phyloP scores from a whole-genome alignment of 306 rosid species.

The Canavalia gladiata region DNA sequence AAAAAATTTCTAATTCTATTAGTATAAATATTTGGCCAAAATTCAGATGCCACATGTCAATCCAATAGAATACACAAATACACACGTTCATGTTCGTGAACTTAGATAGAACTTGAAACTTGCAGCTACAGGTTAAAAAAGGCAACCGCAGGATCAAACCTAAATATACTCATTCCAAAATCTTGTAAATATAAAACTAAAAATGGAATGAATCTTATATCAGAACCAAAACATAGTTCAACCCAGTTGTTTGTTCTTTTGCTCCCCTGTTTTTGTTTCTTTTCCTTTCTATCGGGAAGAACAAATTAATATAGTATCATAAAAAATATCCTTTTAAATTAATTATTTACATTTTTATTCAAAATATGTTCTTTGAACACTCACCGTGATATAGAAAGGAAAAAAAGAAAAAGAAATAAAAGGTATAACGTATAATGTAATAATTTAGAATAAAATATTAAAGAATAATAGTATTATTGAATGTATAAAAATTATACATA shows the following conservation, averaged over 20 bases:
- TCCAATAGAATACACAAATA: neutral
- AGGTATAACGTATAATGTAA: too few relatives aligned
- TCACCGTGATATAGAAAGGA: too few relatives aligned
- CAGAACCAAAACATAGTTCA: neutral
- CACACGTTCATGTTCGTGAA: neutral
- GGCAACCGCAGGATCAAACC: neutral
- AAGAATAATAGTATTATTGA: too few relatives aligned
- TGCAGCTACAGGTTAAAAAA: too few relatives aligned
- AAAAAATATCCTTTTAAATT: too few relatives aligned
- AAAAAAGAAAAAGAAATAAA: too few relatives aligned
- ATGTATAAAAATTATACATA: too few relatives aligned
- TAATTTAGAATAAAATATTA: too few relatives aligned
- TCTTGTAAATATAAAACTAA: neutral
- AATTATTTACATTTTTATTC: too few relatives aligned
- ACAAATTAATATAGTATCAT: too few relatives aligned
- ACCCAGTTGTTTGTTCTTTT: neutral
- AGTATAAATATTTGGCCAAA: neutral
- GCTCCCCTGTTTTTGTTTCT: neutral
- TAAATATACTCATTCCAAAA: neutral
- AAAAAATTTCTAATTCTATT: neutral
- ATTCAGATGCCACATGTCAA: conserved; percentile 20
- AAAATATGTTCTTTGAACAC: too few relatives aligned
- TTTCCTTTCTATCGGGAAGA: neutral
- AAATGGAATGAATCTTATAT: conserved; percentile 1
- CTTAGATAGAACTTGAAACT: conserved; percentile 8